Conservation (phyloP, 345 rosid species). For the Anastatica hierochuntica region DNA sequence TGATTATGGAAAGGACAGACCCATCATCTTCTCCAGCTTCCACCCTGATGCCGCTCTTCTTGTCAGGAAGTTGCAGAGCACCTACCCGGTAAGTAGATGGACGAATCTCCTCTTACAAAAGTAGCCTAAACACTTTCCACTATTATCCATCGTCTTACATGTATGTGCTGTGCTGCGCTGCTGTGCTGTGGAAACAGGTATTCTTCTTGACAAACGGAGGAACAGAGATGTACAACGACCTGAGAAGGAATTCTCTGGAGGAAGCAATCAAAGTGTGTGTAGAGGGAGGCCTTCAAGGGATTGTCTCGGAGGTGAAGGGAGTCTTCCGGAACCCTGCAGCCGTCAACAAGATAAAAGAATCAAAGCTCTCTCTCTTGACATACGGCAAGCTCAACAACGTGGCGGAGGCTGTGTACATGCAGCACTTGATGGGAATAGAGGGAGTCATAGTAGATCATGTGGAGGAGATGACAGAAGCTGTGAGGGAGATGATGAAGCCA, state of each 20-base stretch:
- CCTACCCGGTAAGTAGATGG: slow-evolving; percentile 54
- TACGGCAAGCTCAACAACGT: slow-evolving; percentile 81
- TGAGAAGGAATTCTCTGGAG: slow-evolving; percentile 77
- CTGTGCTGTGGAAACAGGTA: slow-evolving; percentile 43
- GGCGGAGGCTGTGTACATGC: slow-evolving; percentile 79
- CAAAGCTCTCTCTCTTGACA: slow-evolving; percentile 65
- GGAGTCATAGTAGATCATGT: slow-evolving; percentile 89
- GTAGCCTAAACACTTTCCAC: too few species aligned
- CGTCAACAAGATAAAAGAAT: slow-evolving; percentile 66
- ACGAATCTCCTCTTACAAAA: background rate
- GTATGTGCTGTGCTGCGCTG: background rate
- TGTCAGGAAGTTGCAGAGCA: slow-evolving; percentile 54
- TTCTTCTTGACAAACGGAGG: slow-evolving; percentile 82
- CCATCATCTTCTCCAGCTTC: slow-evolving; percentile 78
- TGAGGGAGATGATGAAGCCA: slow-evolving; percentile 49
- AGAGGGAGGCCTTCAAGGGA: slow-evolving; percentile 74
- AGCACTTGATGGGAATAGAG: slow-evolving; percentile 80
- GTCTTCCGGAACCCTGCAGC: slow-evolving; percentile 61
- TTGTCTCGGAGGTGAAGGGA: slow-evolving; percentile 77
- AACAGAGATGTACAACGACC: slow-evolving; percentile 42
- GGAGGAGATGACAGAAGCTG: slow-evolving; percentile 60
- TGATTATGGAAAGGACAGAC: slow-evolving; percentile 42
- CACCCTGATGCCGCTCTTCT: slow-evolving; percentile 91
- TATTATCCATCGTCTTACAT: background rate
- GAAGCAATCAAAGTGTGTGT: slow-evolving; percentile 64